Evolutionary conservation across 441 rosid genomes (phyloP), one percentile per base, ranked within the genome.

Genomic region (Biscutella laevigata): DNA sequence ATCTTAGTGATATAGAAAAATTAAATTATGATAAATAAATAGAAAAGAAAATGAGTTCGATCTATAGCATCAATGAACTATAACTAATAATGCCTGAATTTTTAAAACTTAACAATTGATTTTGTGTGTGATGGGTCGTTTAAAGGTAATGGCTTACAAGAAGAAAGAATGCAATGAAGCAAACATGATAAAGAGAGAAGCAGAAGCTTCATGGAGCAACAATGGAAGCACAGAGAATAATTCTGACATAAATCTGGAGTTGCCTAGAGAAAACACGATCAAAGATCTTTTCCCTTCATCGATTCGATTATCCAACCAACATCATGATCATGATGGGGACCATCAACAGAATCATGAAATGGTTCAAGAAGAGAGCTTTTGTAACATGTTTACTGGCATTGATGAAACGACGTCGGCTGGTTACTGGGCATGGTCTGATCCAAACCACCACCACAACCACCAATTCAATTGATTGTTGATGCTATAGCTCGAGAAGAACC

Each of bases 361-460:
- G 39, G 74, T 71, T 58, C 65, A 83, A 67, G 84, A 81, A 40
- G 90, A 83, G 57, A 80, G 57, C 66, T 71, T 81, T 74, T 76
- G 88, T 73, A 79, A 74, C 77, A 77, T 88, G 81, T 83, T 86
- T 74, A 80, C 70, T 69, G 82, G 81, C 33, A 79, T 82, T 1
- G 95, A 83, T 40, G 90, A 86, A 66, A 67, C 95, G 75, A 45
- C 86, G 60, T 51, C 80, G 73, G 24, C 82, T 37, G 60, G 55
- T 51, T 58, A 78, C 33, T 88, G 97, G 97, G 60, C 82, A 50
- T 86, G 95, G 97, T 51, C 80, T 48, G 92, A 85, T 24, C 67
- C 66, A 20, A 88, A 70, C 72, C 78, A 63, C 55, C 47, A 74
- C 53, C 77, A 58, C 71, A 62, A 58, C 69, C 46, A 59, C 44